Conservation (phyloP, 164 flowering plant genomes). For the Platanus orientalis region DNA sequence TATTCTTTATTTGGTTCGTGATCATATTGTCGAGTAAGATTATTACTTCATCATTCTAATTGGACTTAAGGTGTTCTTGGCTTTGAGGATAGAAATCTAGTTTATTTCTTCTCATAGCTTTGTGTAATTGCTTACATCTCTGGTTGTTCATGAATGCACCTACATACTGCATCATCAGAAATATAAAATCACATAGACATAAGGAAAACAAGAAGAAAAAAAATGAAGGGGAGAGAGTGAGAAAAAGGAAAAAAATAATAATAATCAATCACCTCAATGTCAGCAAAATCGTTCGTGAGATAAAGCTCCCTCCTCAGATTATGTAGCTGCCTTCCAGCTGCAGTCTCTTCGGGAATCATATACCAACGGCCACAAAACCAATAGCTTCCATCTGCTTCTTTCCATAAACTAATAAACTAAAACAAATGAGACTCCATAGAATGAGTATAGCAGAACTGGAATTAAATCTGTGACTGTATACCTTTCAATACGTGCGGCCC, state of each 20-base stretch:
- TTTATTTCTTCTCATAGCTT: no score
- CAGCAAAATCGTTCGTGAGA: conserved; percentile 76
- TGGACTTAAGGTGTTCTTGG: no score
- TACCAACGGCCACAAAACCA: conserved; percentile 84
- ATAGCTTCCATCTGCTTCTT: conserved; percentile 70
- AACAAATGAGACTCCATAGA: not conserved
- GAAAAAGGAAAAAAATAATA: not conserved
- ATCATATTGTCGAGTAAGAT: no score
- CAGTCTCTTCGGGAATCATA: conserved; percentile 91
- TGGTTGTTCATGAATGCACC: no score
- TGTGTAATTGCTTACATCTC: no score
- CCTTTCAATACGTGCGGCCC: conserved; percentile 89
- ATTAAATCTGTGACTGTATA: conserved; percentile 14
- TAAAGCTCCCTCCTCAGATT: conserved; percentile 87
- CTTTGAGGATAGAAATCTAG: no score
- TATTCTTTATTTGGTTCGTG: no score
- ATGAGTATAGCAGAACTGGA: not conserved
- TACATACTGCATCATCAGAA: no score
- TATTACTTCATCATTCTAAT: no score
- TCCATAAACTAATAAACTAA: conserved; percentile 69
- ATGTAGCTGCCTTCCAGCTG: conserved; percentile 88
- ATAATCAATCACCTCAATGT: conserved; percentile 53
- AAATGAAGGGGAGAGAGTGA: not conserved
- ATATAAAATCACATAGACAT: no score
- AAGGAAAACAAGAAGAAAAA: not conserved